phyloP scores from a whole-genome alignment of 768 basidiomycete species.

The Dendrothele bispora region DNA sequence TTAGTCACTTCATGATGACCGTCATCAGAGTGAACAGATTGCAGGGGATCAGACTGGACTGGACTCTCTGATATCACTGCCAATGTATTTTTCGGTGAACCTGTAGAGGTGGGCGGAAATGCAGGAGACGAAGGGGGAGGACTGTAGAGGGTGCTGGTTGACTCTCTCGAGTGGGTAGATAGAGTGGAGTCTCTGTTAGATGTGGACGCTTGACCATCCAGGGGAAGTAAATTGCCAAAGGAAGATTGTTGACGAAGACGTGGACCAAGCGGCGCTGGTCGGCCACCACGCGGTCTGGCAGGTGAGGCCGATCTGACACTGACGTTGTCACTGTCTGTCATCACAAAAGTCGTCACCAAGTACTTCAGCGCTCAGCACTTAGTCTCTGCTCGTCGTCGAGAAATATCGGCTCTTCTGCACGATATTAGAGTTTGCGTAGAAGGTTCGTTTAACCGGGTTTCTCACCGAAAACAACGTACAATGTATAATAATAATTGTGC shows the following conservation, averaged over 20 bases:
- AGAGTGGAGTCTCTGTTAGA: conserved; percentile 3
- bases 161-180: conserved; percentile 5
- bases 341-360: conserved; percentile 4
- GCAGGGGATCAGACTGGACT: too few species aligned
- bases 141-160: conserved; percentile 5
- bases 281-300: not conserved
- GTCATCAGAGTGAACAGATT: too few species aligned
- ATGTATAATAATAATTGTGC: too few species aligned
- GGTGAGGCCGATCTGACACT: conserved; percentile 1
- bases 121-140: conserved; percentile 4
- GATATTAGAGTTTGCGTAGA: too few species aligned
- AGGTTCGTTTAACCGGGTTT: too few species aligned
- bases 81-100: conserved; percentile 3
- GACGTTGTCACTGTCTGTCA: conserved; percentile 2
- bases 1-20: too few species aligned
- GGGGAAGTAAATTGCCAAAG: not conserved
- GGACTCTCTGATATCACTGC: too few species aligned
- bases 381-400: too few species aligned
- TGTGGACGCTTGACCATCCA: not conserved
- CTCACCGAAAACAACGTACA: too few species aligned
- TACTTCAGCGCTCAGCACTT: too few species aligned
- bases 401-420: too few species aligned
- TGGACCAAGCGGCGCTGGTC: conserved; percentile 5
- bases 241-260: not conserved
- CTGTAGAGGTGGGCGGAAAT: conserved; percentile 1